Evolutionary conservation across 345 rosid species (phyloP).

Genomic region (Salix dunnii): DNA sequence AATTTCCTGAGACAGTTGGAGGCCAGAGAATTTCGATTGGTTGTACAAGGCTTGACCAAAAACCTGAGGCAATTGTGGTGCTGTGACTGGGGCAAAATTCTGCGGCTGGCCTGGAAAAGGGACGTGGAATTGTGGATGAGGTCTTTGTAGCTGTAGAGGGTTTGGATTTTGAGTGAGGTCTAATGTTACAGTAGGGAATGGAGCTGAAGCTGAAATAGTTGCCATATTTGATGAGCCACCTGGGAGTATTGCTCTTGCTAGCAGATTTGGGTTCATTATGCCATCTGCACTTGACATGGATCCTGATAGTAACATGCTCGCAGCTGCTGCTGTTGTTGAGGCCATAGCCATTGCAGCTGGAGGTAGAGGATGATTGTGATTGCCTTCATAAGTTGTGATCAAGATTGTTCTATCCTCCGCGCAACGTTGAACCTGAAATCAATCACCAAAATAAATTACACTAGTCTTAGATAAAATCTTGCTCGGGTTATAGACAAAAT

Average conservation of each 20-base stretch:
- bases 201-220: constrained; percentile 93
- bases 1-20: constrained; percentile 62
- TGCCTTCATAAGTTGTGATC: constrained; percentile 93
- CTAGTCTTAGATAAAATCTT: constrained; percentile 1
- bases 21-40: constrained; percentile 84
- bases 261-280: constrained; percentile 73
- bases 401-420: constrained; percentile 81
- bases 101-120: constrained; percentile 39
- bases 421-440: constrained; percentile 79
- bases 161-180: constrained; percentile 82
- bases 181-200: constrained; percentile 88
- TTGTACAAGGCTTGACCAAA: constrained; percentile 71
- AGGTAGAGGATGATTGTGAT: constrained; percentile 89
- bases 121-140: constrained; percentile 38
- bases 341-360: constrained; percentile 96
- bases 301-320: constrained; percentile 82
- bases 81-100: constrained; percentile 24
- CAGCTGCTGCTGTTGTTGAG: constrained; percentile 85
- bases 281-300: constrained; percentile 93
- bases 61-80: constrained; percentile 48
- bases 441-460: not conserved
- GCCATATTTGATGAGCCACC: constrained; percentile 78
- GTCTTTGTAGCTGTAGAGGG: constrained; percentile 50
- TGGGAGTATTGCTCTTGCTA: constrained; percentile 85
- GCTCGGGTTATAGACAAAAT: not conserved